phyloP scores from a whole-genome alignment of 768 basidiomycete species.

The Macrolepiota albuminosa region DNA sequence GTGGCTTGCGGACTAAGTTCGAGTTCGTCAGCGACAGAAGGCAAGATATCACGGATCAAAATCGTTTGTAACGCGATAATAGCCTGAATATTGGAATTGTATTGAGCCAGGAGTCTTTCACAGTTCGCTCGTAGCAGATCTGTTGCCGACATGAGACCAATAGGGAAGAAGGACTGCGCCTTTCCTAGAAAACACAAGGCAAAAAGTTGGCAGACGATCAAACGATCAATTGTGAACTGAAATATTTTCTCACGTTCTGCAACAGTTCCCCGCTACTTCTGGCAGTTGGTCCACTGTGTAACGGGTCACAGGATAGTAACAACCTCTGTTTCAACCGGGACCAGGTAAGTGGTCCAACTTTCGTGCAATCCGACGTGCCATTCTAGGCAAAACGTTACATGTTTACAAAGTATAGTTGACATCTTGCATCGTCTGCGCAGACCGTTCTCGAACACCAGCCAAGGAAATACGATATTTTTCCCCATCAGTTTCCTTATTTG shows the following conservation, averaged over 20 bases:
- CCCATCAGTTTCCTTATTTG: not conserved
- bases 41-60: constrained; percentile 53
- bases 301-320: no score
- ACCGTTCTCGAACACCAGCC: no score
- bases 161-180: not conserved
- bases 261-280: no score
- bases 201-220: no score
- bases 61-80: constrained; percentile 45
- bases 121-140: constrained; percentile 41
- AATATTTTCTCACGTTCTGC: not conserved
- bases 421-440: not conserved
- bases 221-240: not conserved
- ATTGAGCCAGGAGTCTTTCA: constrained; percentile 44
- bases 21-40: constrained; percentile 56
- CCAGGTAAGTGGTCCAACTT: no score
- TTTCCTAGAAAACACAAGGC: not conserved
- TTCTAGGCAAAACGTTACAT: no score
- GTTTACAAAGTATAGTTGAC: no score
- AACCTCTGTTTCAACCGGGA: no score
- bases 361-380: no score
- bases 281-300: no score
- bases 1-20: constrained; percentile 40
- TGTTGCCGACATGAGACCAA: constrained; percentile 19
- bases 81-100: constrained; percentile 42
- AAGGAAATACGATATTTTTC: not conserved